phyloP scores from a whole-genome alignment of 257 asterid genomes.

The Scutellaria galericulata region DNA sequence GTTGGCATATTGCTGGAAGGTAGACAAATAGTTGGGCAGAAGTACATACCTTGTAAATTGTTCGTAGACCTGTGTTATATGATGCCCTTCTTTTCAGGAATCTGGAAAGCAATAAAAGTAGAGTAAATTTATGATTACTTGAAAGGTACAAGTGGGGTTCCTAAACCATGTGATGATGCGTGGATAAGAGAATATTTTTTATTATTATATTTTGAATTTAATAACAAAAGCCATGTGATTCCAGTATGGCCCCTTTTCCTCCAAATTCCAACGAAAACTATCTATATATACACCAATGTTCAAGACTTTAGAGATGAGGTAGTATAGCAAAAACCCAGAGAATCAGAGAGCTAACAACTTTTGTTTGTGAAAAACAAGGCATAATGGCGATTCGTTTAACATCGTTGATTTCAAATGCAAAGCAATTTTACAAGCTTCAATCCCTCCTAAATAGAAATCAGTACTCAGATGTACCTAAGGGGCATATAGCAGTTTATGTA shows the following conservation, averaged over 20 bases:
- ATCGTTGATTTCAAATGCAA: constrained; percentile 45
- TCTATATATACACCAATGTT: constrained; percentile 25
- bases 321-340: no score
- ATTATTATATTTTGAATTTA: constrained; percentile 1
- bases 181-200: constrained; percentile 23
- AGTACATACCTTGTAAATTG: constrained; percentile 28
- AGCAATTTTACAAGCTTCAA: constrained; percentile 50
- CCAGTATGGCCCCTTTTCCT: constrained; percentile 34
- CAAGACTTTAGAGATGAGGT: background rate
- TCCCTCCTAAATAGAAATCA: constrained; percentile 39
- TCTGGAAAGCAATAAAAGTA: constrained; percentile 26
- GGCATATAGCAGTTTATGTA: constrained; percentile 50
- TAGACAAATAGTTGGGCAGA: constrained; percentile 34
- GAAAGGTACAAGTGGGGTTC: constrained; percentile 40
- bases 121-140: background rate
- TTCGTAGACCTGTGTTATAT: background rate
- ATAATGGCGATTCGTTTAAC: constrained; percentile 52
- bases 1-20: constrained; percentile 42
- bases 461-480: constrained; percentile 49
- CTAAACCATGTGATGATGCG: constrained; percentile 39
- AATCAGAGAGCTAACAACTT: no score
- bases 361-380: background rate
- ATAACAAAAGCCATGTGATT: constrained; percentile 46
- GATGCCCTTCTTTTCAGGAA: constrained; percentile 32
- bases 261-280: constrained; percentile 11